Percentiles rank a stretch among this genome's conserved stretches.
Conservation (phyloP, 1,139 yeast genomes). For the Keqinozyma sinolaborantium region DNA sequence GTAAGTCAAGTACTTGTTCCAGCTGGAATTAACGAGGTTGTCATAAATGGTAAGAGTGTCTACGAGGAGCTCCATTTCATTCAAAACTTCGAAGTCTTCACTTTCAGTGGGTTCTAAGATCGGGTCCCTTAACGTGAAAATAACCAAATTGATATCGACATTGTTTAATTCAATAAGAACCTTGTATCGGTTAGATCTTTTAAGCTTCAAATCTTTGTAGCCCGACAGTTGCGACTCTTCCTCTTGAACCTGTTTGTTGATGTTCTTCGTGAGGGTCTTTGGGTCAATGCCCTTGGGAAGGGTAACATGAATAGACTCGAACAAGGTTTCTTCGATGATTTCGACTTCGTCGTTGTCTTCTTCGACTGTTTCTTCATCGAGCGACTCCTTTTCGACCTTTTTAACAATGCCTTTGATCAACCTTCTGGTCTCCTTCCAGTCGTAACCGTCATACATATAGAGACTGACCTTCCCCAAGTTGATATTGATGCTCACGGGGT, state of each 20-base stretch:
- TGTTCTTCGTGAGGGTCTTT: slow-evolving; percentile 43
- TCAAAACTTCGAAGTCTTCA: slow-evolving; percentile 42
- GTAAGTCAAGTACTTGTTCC: slow-evolving; percentile 81
- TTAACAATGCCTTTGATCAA: slow-evolving; percentile 63
- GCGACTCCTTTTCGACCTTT: slow-evolving; percentile 51
- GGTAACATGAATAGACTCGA: slow-evolving; percentile 70
- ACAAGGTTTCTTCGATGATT: slow-evolving; percentile 60
- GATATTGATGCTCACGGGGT: slow-evolving; percentile 29
- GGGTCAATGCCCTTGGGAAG: slow-evolving; percentile 52
- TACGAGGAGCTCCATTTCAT: slow-evolving; percentile 32
- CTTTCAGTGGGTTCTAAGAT: slow-evolving; percentile 21
- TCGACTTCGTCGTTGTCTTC: slow-evolving; percentile 17
- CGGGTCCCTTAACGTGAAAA: slow-evolving; percentile 50
- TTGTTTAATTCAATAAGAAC: slow-evolving; percentile 54
- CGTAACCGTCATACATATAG: slow-evolving; percentile 84
- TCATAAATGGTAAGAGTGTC: slow-evolving; percentile 37
- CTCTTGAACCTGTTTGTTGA: slow-evolving; percentile 45
- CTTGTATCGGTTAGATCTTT: slow-evolving; percentile 66
- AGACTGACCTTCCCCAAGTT: slow-evolving; percentile 26
- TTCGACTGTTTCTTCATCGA: slow-evolving; percentile 10
- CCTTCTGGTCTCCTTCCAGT: slow-evolving; percentile 78
- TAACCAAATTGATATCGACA: slow-evolving; percentile 43
- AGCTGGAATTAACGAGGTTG: slow-evolving; percentile 81
- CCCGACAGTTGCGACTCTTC: slow-evolving; percentile 10
- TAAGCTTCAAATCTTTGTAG: slow-evolving; percentile 49